These are phyloP conservation scores for Fusarium sp. DNA, from an alignment of 2,329 filamentous ascomycete genomes.

Conservation along the genomic window DNA sequence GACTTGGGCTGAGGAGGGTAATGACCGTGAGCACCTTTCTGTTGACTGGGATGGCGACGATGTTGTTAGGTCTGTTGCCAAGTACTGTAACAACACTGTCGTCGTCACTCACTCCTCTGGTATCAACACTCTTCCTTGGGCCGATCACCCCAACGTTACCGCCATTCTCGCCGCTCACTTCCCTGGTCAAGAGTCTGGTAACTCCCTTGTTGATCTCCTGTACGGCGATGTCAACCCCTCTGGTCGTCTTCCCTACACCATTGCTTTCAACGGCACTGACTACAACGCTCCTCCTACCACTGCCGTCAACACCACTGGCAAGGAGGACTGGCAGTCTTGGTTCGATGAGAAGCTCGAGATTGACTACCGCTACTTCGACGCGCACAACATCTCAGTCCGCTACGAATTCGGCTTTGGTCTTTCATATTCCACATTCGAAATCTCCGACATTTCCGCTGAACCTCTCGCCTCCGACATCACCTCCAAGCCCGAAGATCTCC, in stretches of 20 bases:
- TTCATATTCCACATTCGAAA: conserved; percentile 73
- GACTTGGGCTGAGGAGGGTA: conserved; percentile 74
- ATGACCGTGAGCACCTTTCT: conserved; percentile 65
- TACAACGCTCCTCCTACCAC: conserved; percentile 58
- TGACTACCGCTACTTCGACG: conserved; percentile 76
- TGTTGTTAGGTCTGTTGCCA: conserved; percentile 71
- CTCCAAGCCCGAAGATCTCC: conserved; percentile 45
- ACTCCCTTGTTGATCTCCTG: conserved; percentile 74
- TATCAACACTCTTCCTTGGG: conserved; percentile 75
- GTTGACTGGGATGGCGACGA: conserved; percentile 72
- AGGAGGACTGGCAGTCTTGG: conserved; percentile 58
- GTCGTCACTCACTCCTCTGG: conserved; percentile 78
- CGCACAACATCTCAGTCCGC: conserved; percentile 67
- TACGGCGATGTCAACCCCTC: conserved; percentile 76
- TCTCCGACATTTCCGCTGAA: conserved; percentile 53
- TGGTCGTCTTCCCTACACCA: conserved; percentile 79
- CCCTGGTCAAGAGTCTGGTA: conserved; percentile 77
- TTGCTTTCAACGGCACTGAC: conserved; percentile 67
- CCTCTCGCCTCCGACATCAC: conserved; percentile 43
- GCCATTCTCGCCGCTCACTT: conserved; percentile 76
- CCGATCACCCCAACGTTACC: conserved; percentile 74
- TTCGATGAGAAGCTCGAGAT: conserved; percentile 76
- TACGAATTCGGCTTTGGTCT: conserved; percentile 78
- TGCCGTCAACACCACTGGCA: conserved; percentile 52
- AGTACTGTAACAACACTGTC: conserved; percentile 72